Evolutionary conservation across 1,284 basidiomycete species (phyloP), one percentile per base, ranked within the genome.

Genomic region (Pseudomicrostroma phylloplanum): DNA sequence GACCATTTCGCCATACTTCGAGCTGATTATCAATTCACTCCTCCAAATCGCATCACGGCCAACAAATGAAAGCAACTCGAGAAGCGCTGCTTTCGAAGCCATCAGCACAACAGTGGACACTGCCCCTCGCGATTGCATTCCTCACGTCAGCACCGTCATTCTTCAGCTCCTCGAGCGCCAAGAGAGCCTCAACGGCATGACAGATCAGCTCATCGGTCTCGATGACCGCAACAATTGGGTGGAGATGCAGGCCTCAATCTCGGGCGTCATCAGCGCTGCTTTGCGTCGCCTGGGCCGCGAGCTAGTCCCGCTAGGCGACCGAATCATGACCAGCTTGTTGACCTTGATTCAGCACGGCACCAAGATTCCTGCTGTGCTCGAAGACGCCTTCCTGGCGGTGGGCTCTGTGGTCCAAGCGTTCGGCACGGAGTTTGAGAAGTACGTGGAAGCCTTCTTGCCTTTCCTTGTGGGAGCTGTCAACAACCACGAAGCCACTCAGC

Each of bases 201-300:
- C 70, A 7, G 58, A 58, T 49, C 94, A 98, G 82, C 89, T 98
- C 58, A 83, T 99, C 54, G 96, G 94, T 58, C 84, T 89, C 51
- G 94, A 99, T 80, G 94, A 99, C 79, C 87, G 91, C 69, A 94
- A 94, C 81, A 98, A 97, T 83, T 97, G 94, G 92, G 94, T 93
- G 78, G 94, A 99, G 80, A 84, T 99, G 49, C 93, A 97, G 80
- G 89, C 91, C 81, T 96, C 94, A 81, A 86, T 97, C 74, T 96
- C 92, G 81, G 88, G 89, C 55, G 76, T 77, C 17, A 57, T 74
- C 7, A 76, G 72, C 67, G 73, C 76, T 8, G 65, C 67, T 25
- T 70, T 77, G 17, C 69, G 75, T n/a, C 89, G 92, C 81, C 84
- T 96, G 55, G 87, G 86, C 60, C 83, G 84, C 4, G 89, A 91